Conservation (phyloP, 2,329 filamentous ascomycete genomes). For the Colletotrichum theobromicola region DNA sequence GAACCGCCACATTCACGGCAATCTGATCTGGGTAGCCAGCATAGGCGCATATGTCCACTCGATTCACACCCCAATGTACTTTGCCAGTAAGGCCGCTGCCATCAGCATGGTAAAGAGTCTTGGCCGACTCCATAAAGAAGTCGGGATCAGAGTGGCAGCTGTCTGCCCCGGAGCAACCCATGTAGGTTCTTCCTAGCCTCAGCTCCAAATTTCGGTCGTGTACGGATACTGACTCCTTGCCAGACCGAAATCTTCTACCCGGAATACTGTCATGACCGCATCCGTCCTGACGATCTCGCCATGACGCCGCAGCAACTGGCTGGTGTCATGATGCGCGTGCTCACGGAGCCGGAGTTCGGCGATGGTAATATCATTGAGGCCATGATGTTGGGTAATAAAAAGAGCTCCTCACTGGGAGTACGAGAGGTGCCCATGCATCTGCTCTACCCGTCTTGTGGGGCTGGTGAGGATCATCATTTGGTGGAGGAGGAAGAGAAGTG, state of each 20-base stretch:
- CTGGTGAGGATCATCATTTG: neutral
- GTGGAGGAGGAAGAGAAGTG: neutral
- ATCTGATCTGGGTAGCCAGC: constrained; percentile 31
- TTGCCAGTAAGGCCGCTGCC: constrained; percentile 32
- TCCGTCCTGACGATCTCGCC: neutral
- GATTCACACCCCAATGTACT: constrained; percentile 33
- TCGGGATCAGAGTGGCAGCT: neutral
- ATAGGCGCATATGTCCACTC: constrained; percentile 32
- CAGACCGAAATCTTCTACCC: neutral
- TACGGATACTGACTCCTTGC: neutral
- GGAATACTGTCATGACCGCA: neutral
- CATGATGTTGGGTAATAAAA: constrained; percentile 16
- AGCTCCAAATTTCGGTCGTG: neutral
- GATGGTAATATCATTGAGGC: constrained; percentile 25
- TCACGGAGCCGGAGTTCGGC: constrained; percentile 21
- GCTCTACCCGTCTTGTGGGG: neutral
- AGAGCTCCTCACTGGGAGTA: neutral
- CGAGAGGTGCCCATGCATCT: neutral
- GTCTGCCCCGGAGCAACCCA: neutral
- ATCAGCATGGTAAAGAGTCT: neutral
- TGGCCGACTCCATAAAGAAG: neutral
- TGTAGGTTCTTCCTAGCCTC: neutral
- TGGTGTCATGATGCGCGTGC: constrained; percentile 11
- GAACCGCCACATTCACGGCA: constrained; percentile 38
- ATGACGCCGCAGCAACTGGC: neutral